These are phyloP conservation scores for Jasminum sambac DNA, from an alignment of 257 asterid genomes.

Conservation along the genomic window DNA sequence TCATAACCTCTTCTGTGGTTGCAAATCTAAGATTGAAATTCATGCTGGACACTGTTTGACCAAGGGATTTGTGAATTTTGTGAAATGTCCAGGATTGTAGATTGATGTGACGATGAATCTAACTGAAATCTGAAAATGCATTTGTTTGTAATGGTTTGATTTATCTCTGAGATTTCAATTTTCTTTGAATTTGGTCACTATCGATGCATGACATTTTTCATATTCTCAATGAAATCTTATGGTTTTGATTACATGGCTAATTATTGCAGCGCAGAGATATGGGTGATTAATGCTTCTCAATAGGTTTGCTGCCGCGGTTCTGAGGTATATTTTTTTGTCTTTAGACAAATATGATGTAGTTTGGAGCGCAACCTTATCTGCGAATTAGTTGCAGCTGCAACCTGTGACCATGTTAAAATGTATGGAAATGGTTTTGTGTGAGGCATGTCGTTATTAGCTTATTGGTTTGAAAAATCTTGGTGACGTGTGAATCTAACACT, in stretches of 20 bases:
- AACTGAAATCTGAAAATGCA: neutral
- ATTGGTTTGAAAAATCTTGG: neutral
- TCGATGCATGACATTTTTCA: neutral
- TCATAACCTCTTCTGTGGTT: too few species aligned
- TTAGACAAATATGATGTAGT: neutral
- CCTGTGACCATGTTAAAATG: neutral
- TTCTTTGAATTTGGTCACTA: neutral
- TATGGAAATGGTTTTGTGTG: neutral
- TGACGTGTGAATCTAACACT: neutral
- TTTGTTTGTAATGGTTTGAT: neutral
- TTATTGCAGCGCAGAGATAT: conserved; percentile 46
- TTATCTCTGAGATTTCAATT: neutral
- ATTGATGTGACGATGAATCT: neutral
- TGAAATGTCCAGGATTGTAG: neutral
- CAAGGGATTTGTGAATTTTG: neutral
- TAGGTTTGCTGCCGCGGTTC: neutral
- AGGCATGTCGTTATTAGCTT: too few species aligned
- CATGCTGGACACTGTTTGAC: neutral
- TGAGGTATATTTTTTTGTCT: neutral
- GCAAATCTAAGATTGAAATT: neutral
- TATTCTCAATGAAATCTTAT: neutral
- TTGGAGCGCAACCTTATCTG: neutral
- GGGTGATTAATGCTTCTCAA: conserved; percentile 21
- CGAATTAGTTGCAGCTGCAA: neutral
- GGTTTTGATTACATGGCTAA: neutral